Base-by-base conservation (phyloP, 768 basidiomycete species). In the Solioccasus polychromus region DNA sequence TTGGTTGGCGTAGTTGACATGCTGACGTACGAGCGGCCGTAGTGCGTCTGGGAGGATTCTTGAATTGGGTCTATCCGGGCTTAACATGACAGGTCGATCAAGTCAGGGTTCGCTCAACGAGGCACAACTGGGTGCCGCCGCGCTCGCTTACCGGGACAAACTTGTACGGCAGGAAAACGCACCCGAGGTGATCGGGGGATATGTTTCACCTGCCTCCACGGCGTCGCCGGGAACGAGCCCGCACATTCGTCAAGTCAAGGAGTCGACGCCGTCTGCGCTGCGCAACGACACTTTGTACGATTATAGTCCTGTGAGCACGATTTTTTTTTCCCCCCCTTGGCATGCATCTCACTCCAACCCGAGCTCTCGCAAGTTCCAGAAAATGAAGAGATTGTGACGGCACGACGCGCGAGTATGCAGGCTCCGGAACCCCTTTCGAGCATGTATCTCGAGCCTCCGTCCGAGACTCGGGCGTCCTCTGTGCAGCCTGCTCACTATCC, bases 121-220 rank as follows among this genome's bases (percentile, higher is more conserved):
- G 43, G 57, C 57, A 20, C 64, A 54, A 26, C 28, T 67, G 42
- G 48, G 26, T 7, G 32, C 62, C 20, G 47, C 59, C 26, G 38
- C 50, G 2, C 45, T 63, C 10, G 43, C 62, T 26, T 60, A 60
- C 42, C 42, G 53, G 31, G 64, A 64, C 11, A 64, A 60, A 24
- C 52, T 64, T 10, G 54, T 20, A 1, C 52, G 52, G n/a, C 59
- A 52, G 28, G 64, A 64, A 23, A 52, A 50, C 17, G 6, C 50
- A 4, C 18, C 54, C 26, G 60, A 61, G n/a, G 34, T 35, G 20
- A 41, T 54, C 9, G 63, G 57, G 15, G 67, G 61, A 12, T 75
- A 75, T 37, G 56, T 73, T 28, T 75, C 75, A 0, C 74, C 75
- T 14, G 56, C 71, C 2, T 74, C 74, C 18, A 75, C 74, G 4